Conservation (phyloP, 495 filamentous ascomycete species). For the Podospora comata region DNA sequence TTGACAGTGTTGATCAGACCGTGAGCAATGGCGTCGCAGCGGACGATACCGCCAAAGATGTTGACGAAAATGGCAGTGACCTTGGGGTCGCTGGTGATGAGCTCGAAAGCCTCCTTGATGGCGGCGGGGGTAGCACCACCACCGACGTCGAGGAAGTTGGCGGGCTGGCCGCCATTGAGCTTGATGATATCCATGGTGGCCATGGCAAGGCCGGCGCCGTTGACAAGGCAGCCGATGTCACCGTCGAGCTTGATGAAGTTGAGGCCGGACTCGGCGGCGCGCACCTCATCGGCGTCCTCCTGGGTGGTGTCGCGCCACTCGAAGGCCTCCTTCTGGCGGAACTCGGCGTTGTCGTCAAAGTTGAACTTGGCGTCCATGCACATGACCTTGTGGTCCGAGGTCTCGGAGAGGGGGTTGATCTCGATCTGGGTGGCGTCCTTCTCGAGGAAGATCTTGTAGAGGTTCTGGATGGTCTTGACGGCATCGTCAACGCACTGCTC, state of each 20-base stretch:
- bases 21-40: conserved; percentile 96
- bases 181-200: conserved; percentile 99
- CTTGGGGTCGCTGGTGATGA: conserved; percentile 97
- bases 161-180: conserved; percentile 91
- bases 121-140: conserved; percentile 95
- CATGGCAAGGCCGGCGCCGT: conserved; percentile 98
- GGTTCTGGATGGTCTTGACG: conserved; percentile 92
- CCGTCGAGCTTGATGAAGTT: conserved; percentile 99
- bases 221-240: conserved; percentile 98
- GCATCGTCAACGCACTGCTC: conserved; percentile 94
- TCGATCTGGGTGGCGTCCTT: conserved; percentile 98
- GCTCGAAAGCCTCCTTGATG: conserved; percentile 94
- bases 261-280: conserved; percentile 84
- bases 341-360: conserved; percentile 98
- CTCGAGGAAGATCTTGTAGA: conserved; percentile 98
- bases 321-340: conserved; percentile 95
- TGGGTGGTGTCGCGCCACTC: conserved; percentile 88
- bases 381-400: conserved; percentile 92
- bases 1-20: conserved; percentile 92
- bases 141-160: conserved; percentile 98
- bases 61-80: conserved; percentile 99
- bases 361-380: conserved; percentile 98
- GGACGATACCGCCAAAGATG: conserved; percentile 98
- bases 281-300: conserved; percentile 96
- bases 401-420: conserved; percentile 98